Base-by-base conservation (phyloP, 176 grass and related monocot species). In the Zoysia japonica region DNA sequence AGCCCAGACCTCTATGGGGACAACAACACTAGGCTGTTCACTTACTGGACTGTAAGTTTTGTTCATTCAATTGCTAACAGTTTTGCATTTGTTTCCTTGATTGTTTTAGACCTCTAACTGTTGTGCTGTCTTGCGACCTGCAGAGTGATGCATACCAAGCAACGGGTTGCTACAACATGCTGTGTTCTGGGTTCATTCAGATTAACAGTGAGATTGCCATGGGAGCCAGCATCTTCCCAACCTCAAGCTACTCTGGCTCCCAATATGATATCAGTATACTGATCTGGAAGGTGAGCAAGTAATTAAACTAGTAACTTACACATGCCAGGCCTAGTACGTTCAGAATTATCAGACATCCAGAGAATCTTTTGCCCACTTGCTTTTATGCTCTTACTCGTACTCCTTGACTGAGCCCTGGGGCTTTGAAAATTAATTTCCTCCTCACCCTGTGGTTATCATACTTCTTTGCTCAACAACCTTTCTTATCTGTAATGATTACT, bases 221-320 rank as follows among this genome's bases (percentile, higher is more conserved):
- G 90, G 96, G 96, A 11, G 90, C 90, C 28, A 93, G 83, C 80
- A 94, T 98, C 85, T 92, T 61, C 78, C 92, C 92, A 41, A 82
- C 87, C 86, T 98, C 96, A 15, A 83, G 80, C 72, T 98, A 92
- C 65, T 82, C 59, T 39, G 88, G 92, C 20, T 86, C 86, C 64
- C 96, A 98, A 74, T 98, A 98, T 76, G 92, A 94, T 80, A 93
- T 98, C 84, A 98, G 92, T 48, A 84, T 98, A 89, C 75, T 94
- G 49, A 87, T 98, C 72, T 98, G 92, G 96, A 94, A 94, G 96
- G 96, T 98, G 89, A 82, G 83, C 3, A 43, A 79, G 49, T 55
- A 37, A 42, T 67, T 71, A 74, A 72, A 55, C 28, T 55, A 36
- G 50, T 8, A 38, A 71, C 71, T 76, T 19, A 62, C 72, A 81